A percentile compares a stretch with the other conserved stretches of the same genome.
Evolutionary conservation across 2,329 filamentous ascomycete species (phyloP).

Genomic region (Aspergillus luchuensis): DNA sequence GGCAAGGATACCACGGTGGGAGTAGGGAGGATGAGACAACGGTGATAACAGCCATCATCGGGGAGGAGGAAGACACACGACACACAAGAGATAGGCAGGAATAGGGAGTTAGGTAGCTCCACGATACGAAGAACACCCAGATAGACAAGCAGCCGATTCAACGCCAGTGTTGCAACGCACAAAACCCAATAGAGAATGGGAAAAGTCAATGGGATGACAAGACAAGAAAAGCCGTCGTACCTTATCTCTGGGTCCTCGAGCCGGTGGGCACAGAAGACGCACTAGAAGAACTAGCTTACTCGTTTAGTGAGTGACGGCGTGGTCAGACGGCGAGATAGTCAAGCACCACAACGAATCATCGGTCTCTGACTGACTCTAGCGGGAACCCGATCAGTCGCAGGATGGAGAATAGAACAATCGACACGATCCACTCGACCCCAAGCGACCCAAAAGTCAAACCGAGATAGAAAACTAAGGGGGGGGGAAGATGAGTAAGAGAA

Average conservation of each 20-base stretch:
- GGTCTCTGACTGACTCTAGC: not conserved
- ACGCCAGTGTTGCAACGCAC: not conserved
- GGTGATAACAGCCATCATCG: not conserved
- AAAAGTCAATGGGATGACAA: slow-evolving; percentile 1
- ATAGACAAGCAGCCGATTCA: not conserved
- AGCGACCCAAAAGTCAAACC: not conserved
- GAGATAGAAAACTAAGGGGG: not conserved
- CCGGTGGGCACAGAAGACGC: not conserved
- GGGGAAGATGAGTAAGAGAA: not conserved
- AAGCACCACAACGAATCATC: not conserved
- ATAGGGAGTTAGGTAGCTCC: not conserved
- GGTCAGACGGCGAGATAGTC: not conserved
- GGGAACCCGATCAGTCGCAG: not conserved
- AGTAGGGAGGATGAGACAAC: not conserved
- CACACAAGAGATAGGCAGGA: not conserved
- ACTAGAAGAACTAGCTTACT: not conserved
- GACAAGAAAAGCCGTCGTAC: not conserved
- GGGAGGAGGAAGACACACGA: not conserved
- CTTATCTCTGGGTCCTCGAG: not conserved
- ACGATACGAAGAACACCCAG: not conserved
- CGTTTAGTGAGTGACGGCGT: not conserved
- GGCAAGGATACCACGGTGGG: slow-evolving; percentile 3
- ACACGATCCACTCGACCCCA: not conserved
- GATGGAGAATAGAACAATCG: not conserved
- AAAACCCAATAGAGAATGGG: not conserved